Percentiles rank a stretch among this genome's conserved stretches.
Evolutionary conservation across 106 monocot species (phyloP).

Genomic region (Acorus calamus): DNA sequence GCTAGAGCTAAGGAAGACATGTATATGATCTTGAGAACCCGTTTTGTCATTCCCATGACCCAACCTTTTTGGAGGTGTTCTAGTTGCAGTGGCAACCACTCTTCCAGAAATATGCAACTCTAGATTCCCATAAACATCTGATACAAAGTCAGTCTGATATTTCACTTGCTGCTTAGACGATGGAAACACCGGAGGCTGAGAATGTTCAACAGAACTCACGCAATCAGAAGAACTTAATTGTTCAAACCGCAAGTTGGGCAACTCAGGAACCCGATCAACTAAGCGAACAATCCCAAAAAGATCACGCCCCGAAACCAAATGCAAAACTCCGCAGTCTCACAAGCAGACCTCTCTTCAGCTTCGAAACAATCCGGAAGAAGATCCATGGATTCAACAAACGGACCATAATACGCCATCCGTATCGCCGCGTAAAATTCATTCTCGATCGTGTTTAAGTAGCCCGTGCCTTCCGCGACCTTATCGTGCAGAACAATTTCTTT

Average conservation of each 20-base stretch:
- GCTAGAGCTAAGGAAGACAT: conserved; percentile 46
- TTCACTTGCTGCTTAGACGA: conserved; percentile 2
- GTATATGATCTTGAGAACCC: conserved; percentile 58
- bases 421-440: conserved; percentile 83
- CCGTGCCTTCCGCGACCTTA: conserved; percentile 39
- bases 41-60: conserved; percentile 2
- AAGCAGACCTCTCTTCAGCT: conserved; percentile 84
- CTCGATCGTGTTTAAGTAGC: conserved; percentile 63
- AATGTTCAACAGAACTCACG: not conserved
- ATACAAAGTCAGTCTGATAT: not conserved
- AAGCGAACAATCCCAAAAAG: conserved; percentile 66
- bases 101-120: conserved; percentile 66
- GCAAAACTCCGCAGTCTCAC: conserved; percentile 81
- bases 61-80: conserved; percentile 29
- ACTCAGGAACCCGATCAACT: conserved; percentile 30
- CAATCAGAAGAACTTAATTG: conserved; percentile 20
- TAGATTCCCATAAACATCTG: conserved; percentile 62
- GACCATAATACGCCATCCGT: conserved; percentile 84
- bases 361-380: conserved; percentile 89
- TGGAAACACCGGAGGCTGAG: not conserved
- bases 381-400: conserved; percentile 61
- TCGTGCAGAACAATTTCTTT: conserved; percentile 57
- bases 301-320: conserved; percentile 88
- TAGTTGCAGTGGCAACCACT: conserved; percentile 63
- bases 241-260: conserved; percentile 31